Evolutionary conservation across 768 basidiomycete genomes (phyloP).

Genomic region (Leccinum boreale): DNA sequence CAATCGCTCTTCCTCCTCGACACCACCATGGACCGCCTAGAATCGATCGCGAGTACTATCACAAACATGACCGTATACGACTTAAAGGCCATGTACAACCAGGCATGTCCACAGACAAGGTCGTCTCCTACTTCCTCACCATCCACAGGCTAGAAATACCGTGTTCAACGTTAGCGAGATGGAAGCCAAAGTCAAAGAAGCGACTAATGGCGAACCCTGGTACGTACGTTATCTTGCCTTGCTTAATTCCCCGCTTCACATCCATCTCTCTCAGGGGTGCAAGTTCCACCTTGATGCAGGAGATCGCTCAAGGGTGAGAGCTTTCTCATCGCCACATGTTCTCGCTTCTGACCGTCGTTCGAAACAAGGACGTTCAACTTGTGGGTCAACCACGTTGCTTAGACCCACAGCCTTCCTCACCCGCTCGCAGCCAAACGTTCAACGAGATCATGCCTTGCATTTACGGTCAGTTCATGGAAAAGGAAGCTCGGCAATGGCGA

Average conservation of each 20-base stretch:
- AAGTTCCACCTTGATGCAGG: constrained; percentile 96
- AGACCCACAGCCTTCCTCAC: constrained; percentile 4
- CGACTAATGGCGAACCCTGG: constrained; percentile 98
- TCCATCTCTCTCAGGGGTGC: constrained; percentile 71
- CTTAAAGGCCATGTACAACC: constrained; percentile 91
- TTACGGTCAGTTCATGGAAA: constrained; percentile 94
- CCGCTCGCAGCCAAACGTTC: constrained; percentile 76
- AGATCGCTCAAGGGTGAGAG: constrained; percentile 92
- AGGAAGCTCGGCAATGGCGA: constrained; percentile 97
- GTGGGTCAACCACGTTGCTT: constrained; percentile 46
- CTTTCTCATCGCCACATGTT: constrained; percentile 9
- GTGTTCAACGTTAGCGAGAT: constrained; percentile 96
- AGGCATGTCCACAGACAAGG: constrained; percentile 45
- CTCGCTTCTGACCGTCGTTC: constrained; percentile 14
- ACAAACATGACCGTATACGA: constrained; percentile 90
- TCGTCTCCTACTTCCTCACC: constrained; percentile 1
- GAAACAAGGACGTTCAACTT: constrained; percentile 90
- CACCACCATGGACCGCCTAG: constrained; percentile 71
- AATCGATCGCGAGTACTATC: constrained; percentile 68
- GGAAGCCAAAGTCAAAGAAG: constrained; percentile 95
- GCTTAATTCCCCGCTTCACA: background rate
- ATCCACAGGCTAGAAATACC: constrained; percentile 84
- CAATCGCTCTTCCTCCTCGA: background rate
- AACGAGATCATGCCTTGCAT: constrained; percentile 99
- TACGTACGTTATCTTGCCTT: constrained; percentile 43